Conservation (phyloP, 2,329 filamentous ascomycete genomes). For the Phaeophleospora eucalypticola region DNA sequence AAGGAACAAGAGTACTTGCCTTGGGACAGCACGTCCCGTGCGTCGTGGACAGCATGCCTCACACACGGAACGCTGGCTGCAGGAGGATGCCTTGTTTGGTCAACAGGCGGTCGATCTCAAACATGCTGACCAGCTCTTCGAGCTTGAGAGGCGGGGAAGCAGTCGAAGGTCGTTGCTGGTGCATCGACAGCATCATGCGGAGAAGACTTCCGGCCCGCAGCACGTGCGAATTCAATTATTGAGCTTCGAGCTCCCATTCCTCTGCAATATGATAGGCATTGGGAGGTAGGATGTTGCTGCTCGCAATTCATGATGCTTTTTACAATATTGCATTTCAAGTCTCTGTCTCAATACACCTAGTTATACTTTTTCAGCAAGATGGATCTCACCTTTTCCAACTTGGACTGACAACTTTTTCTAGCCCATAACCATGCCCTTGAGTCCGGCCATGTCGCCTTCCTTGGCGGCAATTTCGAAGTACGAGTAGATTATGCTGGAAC, state of each 20-base stretch:
- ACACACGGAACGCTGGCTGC: neutral
- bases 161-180: neutral
- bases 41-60: neutral
- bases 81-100: neutral
- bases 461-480: slow-evolving; percentile 99
- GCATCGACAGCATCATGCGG: slow-evolving; percentile 2
- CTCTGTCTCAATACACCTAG: slow-evolving; percentile 4
- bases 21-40: neutral
- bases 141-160: slow-evolving; percentile 2
- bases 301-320: neutral
- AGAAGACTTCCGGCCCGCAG: slow-evolving; percentile 7
- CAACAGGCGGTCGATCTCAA: slow-evolving; percentile 4
- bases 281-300: no score
- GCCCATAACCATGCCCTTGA: slow-evolving; percentile 64
- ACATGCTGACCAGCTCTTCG: slow-evolving; percentile 14
- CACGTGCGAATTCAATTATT: slow-evolving; percentile 6
- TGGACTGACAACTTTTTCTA: slow-evolving; percentile 9
- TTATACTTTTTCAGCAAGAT: slow-evolving; percentile 15
- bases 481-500: slow-evolving; percentile 88
- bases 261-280: no score
- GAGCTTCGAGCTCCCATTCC: no score
- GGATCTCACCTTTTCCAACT: slow-evolving; percentile 20
- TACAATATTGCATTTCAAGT: neutral
- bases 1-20: slow-evolving; percentile 1
- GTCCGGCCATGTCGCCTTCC: slow-evolving; percentile 86